These are phyloP conservation scores for Aspergillus incahuasiensis DNA, from an alignment of 495 filamentous ascomycete genomes.

Conservation along the genomic window DNA sequence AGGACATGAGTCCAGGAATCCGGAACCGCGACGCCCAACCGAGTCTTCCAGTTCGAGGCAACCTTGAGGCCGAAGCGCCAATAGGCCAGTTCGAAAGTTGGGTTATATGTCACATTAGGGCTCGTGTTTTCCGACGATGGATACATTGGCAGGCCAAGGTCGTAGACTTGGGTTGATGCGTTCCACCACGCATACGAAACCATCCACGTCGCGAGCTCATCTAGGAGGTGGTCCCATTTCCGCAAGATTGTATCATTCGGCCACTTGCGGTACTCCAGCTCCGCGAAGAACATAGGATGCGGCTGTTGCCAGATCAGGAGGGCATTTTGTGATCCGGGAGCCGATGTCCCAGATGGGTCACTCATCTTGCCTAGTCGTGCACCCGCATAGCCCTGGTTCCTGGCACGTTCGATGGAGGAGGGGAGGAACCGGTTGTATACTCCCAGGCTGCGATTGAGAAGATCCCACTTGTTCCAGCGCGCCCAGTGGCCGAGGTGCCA, in stretches of 20 bases:
- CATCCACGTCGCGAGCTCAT: slow-evolving; percentile 14
- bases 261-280: slow-evolving; percentile 8
- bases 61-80: slow-evolving; percentile 16
- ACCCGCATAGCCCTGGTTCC: slow-evolving; percentile 46
- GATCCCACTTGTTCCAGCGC: slow-evolving; percentile 45
- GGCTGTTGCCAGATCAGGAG: slow-evolving; percentile 22
- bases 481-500: slow-evolving; percentile 52
- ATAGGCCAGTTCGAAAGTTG: slow-evolving; percentile 19
- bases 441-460: slow-evolving; percentile 39
- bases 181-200: slow-evolving; percentile 20
- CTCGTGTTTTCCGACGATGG: slow-evolving; percentile 18
- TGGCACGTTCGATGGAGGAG: slow-evolving; percentile 41
- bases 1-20: slow-evolving; percentile 11
- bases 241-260: neutral
- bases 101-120: slow-evolving; percentile 15
- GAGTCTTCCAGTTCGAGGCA: slow-evolving; percentile 15
- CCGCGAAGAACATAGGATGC: slow-evolving; percentile 18
- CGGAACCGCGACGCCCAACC: slow-evolving; percentile 3
- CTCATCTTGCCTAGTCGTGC: slow-evolving; percentile 58
- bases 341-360: slow-evolving; percentile 49
- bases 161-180: slow-evolving; percentile 14
- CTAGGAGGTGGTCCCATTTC: slow-evolving; percentile 14
- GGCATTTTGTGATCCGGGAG: slow-evolving; percentile 38
- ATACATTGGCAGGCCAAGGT: slow-evolving; percentile 19
- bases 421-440: slow-evolving; percentile 46